phyloP scores from a whole-genome alignment of 2,329 filamentous ascomycete genomes.

The Pochonia chlamydosporia region DNA sequence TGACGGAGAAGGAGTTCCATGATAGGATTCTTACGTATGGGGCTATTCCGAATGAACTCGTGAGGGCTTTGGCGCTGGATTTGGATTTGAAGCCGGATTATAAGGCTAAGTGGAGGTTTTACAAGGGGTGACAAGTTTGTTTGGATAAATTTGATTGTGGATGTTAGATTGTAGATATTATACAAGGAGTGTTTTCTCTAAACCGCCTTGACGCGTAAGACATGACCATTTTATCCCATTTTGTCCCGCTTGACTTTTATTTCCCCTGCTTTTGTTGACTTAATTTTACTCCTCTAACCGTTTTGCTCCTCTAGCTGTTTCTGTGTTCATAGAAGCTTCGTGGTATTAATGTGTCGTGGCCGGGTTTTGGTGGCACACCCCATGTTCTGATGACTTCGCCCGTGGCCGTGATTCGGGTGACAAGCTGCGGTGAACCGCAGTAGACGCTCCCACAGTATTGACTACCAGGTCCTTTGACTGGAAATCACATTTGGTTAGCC shows the following conservation, averaged over 20 bases:
- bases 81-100: slow-evolving; percentile 36
- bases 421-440: slow-evolving; percentile 9
- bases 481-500: neutral
- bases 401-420: neutral
- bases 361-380: slow-evolving; percentile 10
- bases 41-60: slow-evolving; percentile 48
- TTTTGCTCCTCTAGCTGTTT: no score
- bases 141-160: no score
- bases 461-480: slow-evolving; percentile 6
- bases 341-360: slow-evolving; percentile 1
- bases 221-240: no score
- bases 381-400: slow-evolving; percentile 9
- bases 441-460: slow-evolving; percentile 10
- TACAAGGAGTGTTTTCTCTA: no score
- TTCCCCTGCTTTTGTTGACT: neutral
- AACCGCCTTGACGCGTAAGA: no score
- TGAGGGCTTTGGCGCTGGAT: slow-evolving; percentile 41
- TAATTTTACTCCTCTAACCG: neutral
- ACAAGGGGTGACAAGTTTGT: slow-evolving; percentile 18
- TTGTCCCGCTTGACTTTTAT: neutral
- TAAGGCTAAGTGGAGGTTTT: slow-evolving; percentile 45
- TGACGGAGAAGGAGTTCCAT: slow-evolving; percentile 50
- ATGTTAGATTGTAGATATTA: no score
- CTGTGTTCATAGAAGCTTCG: no score
- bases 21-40: slow-evolving; percentile 45